These are phyloP conservation scores for Hymenochaete sp. DNA, from an alignment of 1,284 basidiomycete genomes.

Conservation along the genomic window DNA sequence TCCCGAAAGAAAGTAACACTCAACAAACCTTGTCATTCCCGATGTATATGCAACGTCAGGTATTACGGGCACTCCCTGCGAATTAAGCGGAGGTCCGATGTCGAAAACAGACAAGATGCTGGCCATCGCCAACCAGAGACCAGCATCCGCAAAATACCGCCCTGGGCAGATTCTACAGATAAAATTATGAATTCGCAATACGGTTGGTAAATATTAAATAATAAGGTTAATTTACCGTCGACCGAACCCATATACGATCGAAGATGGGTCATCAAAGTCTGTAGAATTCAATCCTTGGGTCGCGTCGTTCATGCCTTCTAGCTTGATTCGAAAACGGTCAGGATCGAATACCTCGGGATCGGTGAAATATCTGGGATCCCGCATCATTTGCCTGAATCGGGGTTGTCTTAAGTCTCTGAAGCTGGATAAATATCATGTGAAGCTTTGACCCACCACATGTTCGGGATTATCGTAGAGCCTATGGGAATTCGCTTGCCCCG, in stretches of 20 bases:
- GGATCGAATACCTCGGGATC: slow-evolving; percentile 18
- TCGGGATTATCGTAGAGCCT: slow-evolving; percentile 11
- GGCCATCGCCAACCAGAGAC: slow-evolving; percentile 20
- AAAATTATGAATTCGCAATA: too few relatives aligned
- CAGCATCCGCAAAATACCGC: slow-evolving; percentile 17
- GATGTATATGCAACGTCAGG: slow-evolving; percentile 9
- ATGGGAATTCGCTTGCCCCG: slow-evolving; percentile 5
- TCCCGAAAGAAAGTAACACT: not conserved
- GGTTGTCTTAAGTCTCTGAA: not conserved
- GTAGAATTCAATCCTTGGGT: not conserved
- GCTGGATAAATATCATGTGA: not conserved
- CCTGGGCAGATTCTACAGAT: slow-evolving; percentile 20
- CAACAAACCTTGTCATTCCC: slow-evolving; percentile 9
- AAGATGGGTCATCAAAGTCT: slow-evolving; percentile 7
- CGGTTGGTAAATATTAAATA: too few relatives aligned
- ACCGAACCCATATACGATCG: slow-evolving; percentile 16
- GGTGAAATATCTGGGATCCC: slow-evolving; percentile 19
- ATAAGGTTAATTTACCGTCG: slow-evolving; percentile 11
- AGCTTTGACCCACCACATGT: slow-evolving; percentile 7
- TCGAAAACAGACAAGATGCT: slow-evolving; percentile 21
- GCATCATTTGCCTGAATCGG: slow-evolving; percentile 19
- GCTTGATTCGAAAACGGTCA: slow-evolving; percentile 10
- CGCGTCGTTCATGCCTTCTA: not conserved
- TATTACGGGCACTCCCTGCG: slow-evolving; percentile 1
- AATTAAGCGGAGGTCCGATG: slow-evolving; percentile 14